Evolutionary conservation across 2,329 filamentous ascomycete species (phyloP).

Genomic region (Pseudopithomyces chartarum): DNA sequence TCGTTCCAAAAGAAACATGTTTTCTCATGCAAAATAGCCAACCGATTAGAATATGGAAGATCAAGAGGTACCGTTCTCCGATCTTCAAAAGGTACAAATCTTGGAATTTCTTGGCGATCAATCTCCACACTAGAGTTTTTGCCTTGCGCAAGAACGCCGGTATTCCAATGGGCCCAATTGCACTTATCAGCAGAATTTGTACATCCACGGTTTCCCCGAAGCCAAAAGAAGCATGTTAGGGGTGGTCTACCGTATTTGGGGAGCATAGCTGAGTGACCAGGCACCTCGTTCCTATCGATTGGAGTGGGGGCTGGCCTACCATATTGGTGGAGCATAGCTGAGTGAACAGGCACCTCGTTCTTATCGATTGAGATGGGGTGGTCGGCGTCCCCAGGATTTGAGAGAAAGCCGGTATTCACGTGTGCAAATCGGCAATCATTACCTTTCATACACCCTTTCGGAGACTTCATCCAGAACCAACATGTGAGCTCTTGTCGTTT

Average conservation of each 20-base stretch:
- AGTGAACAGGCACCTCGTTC: neutral
- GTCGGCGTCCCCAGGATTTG: neutral
- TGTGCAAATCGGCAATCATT: conserved; percentile 22
- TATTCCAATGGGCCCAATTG: conserved; percentile 9
- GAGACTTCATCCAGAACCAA: conserved; percentile 23
- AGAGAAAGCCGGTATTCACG: conserved; percentile 16
- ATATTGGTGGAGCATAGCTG: neutral
- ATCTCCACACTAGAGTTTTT: too few relatives aligned
- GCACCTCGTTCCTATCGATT: neutral
- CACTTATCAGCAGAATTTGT: neutral
- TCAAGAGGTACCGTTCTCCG: neutral
- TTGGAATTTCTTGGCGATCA: conserved; percentile 2
- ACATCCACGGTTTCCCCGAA: neutral
- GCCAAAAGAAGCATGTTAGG: neutral
- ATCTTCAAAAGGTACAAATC: too few relatives aligned
- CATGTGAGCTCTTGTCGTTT: conserved; percentile 23
- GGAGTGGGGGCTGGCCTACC: neutral
- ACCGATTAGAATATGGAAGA: neutral
- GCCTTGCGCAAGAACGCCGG: conserved; percentile 6
- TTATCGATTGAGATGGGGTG: neutral
- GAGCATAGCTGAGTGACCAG: neutral
- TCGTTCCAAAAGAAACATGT: conserved; percentile 20
- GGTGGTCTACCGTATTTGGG: neutral
- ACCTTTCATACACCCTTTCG: conserved; percentile 13
- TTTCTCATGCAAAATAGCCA: neutral